A percentile compares a stretch with the other conserved stretches of the same genome.
These are phyloP conservation scores for Perkinsela sp. DNA, from an alignment of 208 protist species.

Conservation along the genomic window DNA sequence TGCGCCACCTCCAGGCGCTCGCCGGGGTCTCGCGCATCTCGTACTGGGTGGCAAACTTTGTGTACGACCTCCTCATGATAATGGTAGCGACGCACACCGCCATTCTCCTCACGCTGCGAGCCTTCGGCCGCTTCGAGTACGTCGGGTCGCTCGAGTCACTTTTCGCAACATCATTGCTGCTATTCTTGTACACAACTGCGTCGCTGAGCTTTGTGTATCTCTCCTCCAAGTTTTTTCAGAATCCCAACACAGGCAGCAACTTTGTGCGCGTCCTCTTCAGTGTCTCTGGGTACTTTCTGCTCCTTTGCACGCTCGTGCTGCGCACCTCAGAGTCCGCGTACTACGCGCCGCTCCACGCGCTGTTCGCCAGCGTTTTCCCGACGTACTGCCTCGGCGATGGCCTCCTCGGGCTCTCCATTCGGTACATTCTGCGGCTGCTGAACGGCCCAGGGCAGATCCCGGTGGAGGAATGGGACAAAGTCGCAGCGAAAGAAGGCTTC, in stretches of 20 bases:
- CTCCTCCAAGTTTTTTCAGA: constrained; percentile 15
- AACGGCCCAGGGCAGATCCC: background rate
- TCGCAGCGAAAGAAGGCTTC: background rate
- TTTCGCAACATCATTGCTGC: constrained; percentile 19
- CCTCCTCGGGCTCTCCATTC: constrained; percentile 19
- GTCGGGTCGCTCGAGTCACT: constrained; percentile 12
- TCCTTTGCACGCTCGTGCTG: constrained; percentile 20
- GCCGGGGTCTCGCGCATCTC: constrained; percentile 22
- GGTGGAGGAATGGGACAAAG: background rate
- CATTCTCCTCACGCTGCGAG: constrained; percentile 20
- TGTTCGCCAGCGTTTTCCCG: constrained; percentile 25
- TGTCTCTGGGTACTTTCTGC: constrained; percentile 36
- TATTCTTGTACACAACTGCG: constrained; percentile 27
- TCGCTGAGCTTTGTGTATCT: constrained; percentile 33
- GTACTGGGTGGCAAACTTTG: constrained; percentile 41
- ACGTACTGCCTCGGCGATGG: constrained; percentile 36
- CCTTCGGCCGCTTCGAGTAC: constrained; percentile 33
- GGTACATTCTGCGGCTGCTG: background rate
- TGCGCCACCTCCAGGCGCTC: constrained; percentile 44
- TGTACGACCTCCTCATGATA: constrained; percentile 31
- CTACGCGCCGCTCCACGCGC: constrained; percentile 3
- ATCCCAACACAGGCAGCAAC: constrained; percentile 24
- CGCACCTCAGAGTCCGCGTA: constrained; percentile 12
- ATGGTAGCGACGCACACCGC: constrained; percentile 19
- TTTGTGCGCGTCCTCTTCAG: constrained; percentile 23